Conservation (phyloP, 2,329 filamentous ascomycete species). For the Penicillium sp. region DNA sequence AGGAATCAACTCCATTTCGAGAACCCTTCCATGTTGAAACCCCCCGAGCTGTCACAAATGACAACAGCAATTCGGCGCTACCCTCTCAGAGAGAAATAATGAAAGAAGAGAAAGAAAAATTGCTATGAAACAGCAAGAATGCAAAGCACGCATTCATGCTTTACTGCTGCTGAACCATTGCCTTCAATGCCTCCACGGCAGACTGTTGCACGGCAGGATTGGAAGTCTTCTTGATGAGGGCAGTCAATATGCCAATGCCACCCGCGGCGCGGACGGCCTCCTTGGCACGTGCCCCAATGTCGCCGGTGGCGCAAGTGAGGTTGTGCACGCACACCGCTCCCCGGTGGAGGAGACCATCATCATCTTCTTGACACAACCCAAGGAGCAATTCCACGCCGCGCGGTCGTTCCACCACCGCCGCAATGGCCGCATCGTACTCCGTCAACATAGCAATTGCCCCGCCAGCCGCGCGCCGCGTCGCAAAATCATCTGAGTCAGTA, state of each 20-base stretch:
- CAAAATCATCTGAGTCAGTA: constrained; percentile 78
- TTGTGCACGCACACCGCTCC: constrained; percentile 77
- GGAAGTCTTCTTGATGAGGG: constrained; percentile 67
- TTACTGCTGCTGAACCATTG: constrained; percentile 40
- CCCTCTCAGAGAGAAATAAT: background rate
- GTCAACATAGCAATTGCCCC: constrained; percentile 86
- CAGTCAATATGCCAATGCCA: constrained; percentile 69
- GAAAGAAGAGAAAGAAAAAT: background rate
- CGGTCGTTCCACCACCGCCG: constrained; percentile 68
- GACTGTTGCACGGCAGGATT: constrained; percentile 70
- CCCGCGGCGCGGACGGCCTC: constrained; percentile 62
- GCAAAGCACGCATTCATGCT: background rate
- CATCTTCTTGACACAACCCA: constrained; percentile 71
- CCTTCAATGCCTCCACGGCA: constrained; percentile 72
- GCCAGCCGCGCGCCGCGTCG: constrained; percentile 79
- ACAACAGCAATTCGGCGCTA: background rate
- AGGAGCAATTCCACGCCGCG: constrained; percentile 77
- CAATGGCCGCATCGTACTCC: constrained; percentile 72
- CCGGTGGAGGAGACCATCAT: constrained; percentile 57
- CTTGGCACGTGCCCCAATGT: constrained; percentile 62
- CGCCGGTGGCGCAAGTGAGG: constrained; percentile 64
- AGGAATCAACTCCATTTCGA: background rate
- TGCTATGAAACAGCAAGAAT: background rate
- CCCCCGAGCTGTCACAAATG: background rate
- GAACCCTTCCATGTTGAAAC: background rate